These are phyloP conservation scores for Trichoderma pleuroti DNA, from an alignment of 2,329 filamentous ascomycete species.

Conservation along the genomic window DNA sequence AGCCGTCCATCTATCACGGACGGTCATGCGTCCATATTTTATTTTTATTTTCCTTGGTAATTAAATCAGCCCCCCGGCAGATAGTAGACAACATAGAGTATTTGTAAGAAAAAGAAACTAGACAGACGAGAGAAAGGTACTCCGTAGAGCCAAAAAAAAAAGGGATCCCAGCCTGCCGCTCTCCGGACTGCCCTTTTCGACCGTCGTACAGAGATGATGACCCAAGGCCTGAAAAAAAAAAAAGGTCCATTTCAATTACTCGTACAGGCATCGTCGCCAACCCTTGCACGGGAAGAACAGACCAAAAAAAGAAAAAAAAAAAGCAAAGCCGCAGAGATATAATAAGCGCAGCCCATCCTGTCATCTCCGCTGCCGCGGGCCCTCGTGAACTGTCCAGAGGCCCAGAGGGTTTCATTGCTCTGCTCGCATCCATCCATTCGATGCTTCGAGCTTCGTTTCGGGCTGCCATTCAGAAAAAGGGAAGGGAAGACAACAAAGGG, in stretches of 20 bases:
- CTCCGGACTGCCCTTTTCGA: background rate
- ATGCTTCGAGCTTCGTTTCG: no score
- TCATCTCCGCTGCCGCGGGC: slow-evolving; percentile 13
- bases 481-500: background rate
- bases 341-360: slow-evolving; percentile 16
- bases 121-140: background rate
- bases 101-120: background rate
- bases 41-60: no score
- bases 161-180: background rate
- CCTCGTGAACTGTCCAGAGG: background rate
- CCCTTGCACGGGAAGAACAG: background rate
- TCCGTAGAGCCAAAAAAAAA: background rate
- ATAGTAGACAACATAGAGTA: background rate
- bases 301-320: background rate
- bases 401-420: background rate
- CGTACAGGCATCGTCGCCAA: background rate
- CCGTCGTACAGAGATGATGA: background rate
- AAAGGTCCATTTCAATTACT: background rate
- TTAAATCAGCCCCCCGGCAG: background rate
- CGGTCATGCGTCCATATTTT: background rate
- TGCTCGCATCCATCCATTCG: background rate
- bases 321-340: background rate
- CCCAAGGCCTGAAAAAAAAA: background rate
- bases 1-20: background rate
- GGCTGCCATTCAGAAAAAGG: no score